A percentile compares a stretch with the other conserved stretches of the same genome.
These are phyloP conservation scores for Corylus avellana DNA, from an alignment of 306 rosid genomes.

Conservation along the genomic window DNA sequence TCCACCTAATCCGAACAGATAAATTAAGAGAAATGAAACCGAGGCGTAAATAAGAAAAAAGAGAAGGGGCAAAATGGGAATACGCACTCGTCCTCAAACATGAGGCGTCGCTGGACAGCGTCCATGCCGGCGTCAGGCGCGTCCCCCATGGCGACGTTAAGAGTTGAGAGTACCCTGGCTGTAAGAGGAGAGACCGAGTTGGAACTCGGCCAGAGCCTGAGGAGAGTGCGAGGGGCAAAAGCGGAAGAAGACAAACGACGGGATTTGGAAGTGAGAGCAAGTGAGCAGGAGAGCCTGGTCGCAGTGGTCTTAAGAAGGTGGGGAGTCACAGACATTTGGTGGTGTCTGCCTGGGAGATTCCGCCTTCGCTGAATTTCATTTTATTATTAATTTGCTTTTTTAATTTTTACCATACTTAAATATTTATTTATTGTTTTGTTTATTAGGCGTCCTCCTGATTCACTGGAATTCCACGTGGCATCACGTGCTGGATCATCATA, in stretches of 20 bases:
- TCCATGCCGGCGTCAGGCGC: conserved; percentile 81
- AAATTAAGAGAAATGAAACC: background rate
- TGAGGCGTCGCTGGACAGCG: conserved; percentile 97
- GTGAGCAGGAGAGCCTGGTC: background rate
- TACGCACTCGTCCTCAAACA: conserved; percentile 89
- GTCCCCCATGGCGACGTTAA: conserved; percentile 57
- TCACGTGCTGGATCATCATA: too few species aligned
- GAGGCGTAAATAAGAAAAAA: background rate
- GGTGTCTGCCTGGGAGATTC: background rate
- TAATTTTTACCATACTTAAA: too few species aligned
- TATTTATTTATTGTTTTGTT: too few species aligned
- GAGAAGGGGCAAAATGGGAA: background rate
- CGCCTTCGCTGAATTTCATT: conserved; percentile 10
- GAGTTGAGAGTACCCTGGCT: conserved; percentile 35
- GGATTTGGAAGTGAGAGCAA: background rate
- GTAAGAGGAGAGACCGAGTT: conserved; percentile 7
- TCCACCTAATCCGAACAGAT: background rate
- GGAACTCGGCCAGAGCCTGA: background rate
- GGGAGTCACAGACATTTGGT: background rate
- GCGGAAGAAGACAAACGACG: background rate
- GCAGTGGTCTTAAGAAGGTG: conserved; percentile 15
- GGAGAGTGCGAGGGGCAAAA: conserved; percentile 10
- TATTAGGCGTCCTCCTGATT: too few species aligned
- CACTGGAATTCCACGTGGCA: too few species aligned
- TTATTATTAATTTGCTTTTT: too few species aligned